A percentile compares a stretch with the other conserved stretches of the same genome.
phyloP scores from a whole-genome alignment of 2,329 filamentous ascomycete genomes.

The Fonsecaea pedrosoi region DNA sequence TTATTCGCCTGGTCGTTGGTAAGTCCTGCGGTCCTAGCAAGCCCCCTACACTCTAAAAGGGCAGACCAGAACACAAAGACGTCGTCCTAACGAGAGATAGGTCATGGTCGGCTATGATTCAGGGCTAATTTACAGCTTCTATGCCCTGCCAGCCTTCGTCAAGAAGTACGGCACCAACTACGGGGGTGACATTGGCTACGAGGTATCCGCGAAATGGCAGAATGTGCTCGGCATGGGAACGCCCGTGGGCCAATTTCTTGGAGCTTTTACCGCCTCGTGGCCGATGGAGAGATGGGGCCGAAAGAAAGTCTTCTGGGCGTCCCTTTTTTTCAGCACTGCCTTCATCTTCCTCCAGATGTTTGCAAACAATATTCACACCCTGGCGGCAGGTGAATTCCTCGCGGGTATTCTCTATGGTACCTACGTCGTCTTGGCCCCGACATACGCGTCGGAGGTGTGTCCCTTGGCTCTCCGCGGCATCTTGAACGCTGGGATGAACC shows the following conservation, averaged over 20 bases:
- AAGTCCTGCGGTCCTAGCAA: not conserved
- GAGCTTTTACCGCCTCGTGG: conserved; percentile 70
- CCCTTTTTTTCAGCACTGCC: conserved; percentile 56
- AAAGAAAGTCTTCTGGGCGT: conserved; percentile 68
- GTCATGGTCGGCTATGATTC: conserved; percentile 52
- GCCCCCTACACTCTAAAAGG: not conserved
- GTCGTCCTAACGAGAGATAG: not conserved
- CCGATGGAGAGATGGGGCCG: conserved; percentile 70
- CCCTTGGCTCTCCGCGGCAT: conserved; percentile 41
- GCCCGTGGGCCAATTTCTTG: conserved; percentile 69
- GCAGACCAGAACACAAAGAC: not conserved
- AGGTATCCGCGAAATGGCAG: conserved; percentile 64
- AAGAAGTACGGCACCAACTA: conserved; percentile 32
- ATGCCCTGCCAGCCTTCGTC: conserved; percentile 46
- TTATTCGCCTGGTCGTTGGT: conserved; percentile 39
- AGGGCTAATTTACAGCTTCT: conserved; percentile 42
- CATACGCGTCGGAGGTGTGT: conserved; percentile 44
- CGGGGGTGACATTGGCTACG: conserved; percentile 48
- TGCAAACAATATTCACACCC: conserved; percentile 43
- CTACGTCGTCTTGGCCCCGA: conserved; percentile 52
- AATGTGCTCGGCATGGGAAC: conserved; percentile 63
- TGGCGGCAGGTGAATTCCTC: conserved; percentile 47
- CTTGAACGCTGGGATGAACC: conserved; percentile 47
- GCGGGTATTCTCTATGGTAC: conserved; percentile 51
- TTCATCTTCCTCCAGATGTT: conserved; percentile 51